Evolutionary conservation across 2,329 filamentous ascomycete genomes (phyloP).

Genomic region (Cladosporium sp.): DNA sequence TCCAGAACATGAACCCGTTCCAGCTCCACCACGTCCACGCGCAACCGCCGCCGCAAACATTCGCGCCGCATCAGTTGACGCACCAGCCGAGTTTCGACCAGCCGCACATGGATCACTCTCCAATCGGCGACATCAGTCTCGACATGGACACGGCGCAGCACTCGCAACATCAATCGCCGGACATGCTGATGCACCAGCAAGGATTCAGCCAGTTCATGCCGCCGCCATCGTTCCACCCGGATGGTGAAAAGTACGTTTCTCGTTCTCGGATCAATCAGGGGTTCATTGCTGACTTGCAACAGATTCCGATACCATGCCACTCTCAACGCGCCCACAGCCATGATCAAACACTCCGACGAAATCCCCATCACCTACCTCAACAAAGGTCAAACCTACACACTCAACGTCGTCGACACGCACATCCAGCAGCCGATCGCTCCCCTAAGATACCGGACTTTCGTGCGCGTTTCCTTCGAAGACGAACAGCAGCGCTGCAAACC

Average conservation of each 20-base stretch:
- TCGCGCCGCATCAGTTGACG: conserved; percentile 72
- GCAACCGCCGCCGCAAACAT: conserved; percentile 41
- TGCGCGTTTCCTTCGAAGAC: conserved; percentile 96
- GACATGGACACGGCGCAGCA: conserved; percentile 55
- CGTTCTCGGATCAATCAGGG: conserved; percentile 26
- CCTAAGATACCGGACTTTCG: conserved; percentile 77
- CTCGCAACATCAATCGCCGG: conserved; percentile 55
- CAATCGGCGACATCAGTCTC: conserved; percentile 50
- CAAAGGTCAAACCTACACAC: conserved; percentile 89
- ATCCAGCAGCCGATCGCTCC: conserved; percentile 53
- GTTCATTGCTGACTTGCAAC: conserved; percentile 19
- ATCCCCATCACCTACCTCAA: conserved; percentile 98
- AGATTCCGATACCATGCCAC: conserved; percentile 85
- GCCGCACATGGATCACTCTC: conserved; percentile 58
- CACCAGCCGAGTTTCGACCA: conserved; percentile 72
- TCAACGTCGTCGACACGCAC: conserved; percentile 74
- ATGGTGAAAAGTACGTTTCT: conserved; percentile 36
- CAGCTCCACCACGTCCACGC: conserved; percentile 40
- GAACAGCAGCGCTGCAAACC: conserved; percentile 85
- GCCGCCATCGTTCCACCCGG: conserved; percentile 32
- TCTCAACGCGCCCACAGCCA: conserved; percentile 88
- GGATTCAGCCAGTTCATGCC: conserved; percentile 43
- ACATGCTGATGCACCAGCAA: conserved; percentile 52
- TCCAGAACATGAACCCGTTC: conserved; percentile 67
- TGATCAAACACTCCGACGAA: conserved; percentile 84